phyloP scores from a whole-genome alignment of 441 rosid genomes.

The Brassica hybrid region DNA sequence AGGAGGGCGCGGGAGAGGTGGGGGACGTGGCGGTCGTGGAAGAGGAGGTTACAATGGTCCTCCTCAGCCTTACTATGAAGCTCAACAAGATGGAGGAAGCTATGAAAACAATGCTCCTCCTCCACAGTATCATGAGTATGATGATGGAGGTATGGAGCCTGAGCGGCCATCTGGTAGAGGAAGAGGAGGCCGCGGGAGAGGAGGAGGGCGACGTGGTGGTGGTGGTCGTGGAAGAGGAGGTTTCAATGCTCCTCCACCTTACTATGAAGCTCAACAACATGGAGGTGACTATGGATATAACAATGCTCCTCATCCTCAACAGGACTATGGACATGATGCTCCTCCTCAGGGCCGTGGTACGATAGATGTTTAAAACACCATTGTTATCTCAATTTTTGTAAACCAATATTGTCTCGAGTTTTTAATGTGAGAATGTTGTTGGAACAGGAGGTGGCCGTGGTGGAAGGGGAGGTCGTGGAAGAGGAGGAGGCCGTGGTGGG shows the following conservation, averaged over 20 bases:
- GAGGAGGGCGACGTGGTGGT: neutral
- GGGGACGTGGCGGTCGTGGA: constrained; percentile 71
- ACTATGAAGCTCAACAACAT: constrained; percentile 65
- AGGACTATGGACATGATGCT: constrained; percentile 69
- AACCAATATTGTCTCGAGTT: neutral
- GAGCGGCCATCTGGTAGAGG: constrained; percentile 67
- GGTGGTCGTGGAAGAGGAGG: constrained; percentile 87
- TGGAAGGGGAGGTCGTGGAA: constrained; percentile 81
- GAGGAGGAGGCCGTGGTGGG: constrained; percentile 90
- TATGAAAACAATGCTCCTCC: constrained; percentile 60
- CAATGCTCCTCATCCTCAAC: constrained; percentile 53
- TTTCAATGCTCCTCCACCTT: constrained; percentile 47
- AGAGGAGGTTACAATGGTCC: constrained; percentile 70
- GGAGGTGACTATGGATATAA: constrained; percentile 72
- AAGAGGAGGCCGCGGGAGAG: constrained; percentile 37
- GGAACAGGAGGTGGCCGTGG: constrained; percentile 81
- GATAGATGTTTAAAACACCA: constrained; percentile 4
- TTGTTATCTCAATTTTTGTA: neutral
- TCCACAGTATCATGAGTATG: constrained; percentile 51
- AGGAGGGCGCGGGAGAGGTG: constrained; percentile 79
- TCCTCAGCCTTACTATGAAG: constrained; percentile 53
- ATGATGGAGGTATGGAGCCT: constrained; percentile 82
- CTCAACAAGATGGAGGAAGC: constrained; percentile 79
- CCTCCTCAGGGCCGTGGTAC: constrained; percentile 72
- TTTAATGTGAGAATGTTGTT: constrained; percentile 3